Evolutionary conservation across 2,329 filamentous ascomycete genomes (phyloP).

Genomic region (Botrytis porri): DNA sequence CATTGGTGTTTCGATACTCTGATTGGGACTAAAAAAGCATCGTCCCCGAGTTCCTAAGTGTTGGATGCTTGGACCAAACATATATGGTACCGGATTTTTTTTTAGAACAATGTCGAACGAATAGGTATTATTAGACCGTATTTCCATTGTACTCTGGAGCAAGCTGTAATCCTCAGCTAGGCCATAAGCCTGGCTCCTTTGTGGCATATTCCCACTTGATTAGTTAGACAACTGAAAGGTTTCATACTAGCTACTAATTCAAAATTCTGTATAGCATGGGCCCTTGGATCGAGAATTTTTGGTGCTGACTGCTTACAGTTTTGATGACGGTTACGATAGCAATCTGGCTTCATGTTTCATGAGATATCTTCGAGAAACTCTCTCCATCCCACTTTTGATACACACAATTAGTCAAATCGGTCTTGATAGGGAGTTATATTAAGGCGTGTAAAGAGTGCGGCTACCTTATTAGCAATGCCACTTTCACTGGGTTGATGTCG

Average conservation of each 20-base stretch:
- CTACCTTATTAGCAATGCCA: background rate
- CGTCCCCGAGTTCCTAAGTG: too few relatives aligned
- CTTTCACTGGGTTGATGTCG: background rate
- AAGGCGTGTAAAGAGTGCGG: background rate
- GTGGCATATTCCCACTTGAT: background rate
- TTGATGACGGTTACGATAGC: background rate
- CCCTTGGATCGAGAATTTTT: background rate
- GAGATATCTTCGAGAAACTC: background rate
- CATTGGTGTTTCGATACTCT: too few relatives aligned
- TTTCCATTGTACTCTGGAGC: too few relatives aligned
- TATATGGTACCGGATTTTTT: too few relatives aligned
- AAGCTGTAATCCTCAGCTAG: too few relatives aligned
- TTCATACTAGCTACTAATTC: background rate
- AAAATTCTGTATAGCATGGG: background rate
- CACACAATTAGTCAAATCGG: background rate
- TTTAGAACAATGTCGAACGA: too few relatives aligned
- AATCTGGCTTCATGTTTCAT: background rate
- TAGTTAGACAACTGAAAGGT: background rate
- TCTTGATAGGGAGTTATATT: fast-evolving
- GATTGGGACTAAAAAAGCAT: too few relatives aligned
- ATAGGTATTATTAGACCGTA: too few relatives aligned
- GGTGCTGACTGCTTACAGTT: background rate
- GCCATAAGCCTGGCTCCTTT: background rate
- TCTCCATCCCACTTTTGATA: background rate
- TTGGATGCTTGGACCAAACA: too few relatives aligned